A percentile compares a stretch with the other conserved stretches of the same genome.
These are phyloP conservation scores for Colletotrichum gigasporum DNA, from an alignment of 2,329 filamentous ascomycete genomes.

Conservation along the genomic window DNA sequence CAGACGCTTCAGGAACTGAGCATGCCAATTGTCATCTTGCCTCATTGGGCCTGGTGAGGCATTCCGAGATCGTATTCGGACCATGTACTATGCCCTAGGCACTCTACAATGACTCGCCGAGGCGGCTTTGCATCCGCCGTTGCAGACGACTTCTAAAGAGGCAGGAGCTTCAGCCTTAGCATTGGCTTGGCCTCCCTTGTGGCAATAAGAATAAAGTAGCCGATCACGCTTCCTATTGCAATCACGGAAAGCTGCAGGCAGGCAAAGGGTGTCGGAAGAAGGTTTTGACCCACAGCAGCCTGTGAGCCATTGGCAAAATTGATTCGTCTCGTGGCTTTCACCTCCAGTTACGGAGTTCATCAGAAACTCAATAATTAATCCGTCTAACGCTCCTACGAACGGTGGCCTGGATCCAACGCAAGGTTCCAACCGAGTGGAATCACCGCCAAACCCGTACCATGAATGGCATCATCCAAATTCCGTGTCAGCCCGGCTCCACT, in stretches of 20 bases:
- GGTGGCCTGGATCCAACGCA: no score
- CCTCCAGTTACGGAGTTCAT: no score
- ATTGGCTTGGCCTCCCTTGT: background rate
- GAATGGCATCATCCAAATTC: background rate
- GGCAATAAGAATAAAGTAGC: background rate
- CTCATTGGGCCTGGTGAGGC: background rate
- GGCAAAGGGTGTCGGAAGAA: background rate
- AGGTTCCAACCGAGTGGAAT: background rate
- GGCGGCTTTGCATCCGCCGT: background rate
- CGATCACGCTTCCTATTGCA: background rate
- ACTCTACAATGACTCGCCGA: background rate
- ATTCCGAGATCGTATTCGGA: background rate
- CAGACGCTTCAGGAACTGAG: no score
- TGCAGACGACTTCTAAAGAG: background rate
- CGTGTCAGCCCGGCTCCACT: background rate
- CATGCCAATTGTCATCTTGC: no score
- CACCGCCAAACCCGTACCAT: background rate
- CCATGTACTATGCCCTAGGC: background rate
- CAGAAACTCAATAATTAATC: no score
- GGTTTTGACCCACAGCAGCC: background rate
- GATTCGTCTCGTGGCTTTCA: background rate
- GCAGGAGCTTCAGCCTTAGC: background rate
- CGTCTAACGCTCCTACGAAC: no score
- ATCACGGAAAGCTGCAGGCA: background rate
- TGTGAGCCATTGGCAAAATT: background rate